These are phyloP conservation scores for Schrenkiella parvula DNA, from an alignment of 345 rosid species.

Conservation along the genomic window DNA sequence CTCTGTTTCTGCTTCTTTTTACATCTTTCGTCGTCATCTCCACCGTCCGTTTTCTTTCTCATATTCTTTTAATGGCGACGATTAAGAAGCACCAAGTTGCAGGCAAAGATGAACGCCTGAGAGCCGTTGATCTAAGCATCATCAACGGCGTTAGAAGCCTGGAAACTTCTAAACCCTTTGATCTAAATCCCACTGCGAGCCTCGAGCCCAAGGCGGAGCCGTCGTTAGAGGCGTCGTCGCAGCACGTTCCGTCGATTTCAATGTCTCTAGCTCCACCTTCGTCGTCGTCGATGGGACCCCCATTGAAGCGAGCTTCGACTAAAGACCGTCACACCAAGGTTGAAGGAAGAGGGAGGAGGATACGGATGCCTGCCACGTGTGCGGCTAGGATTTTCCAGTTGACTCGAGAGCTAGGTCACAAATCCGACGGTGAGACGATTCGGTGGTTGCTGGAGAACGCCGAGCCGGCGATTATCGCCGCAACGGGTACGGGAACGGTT, in stretches of 20 bases:
- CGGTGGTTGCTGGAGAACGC: conserved; percentile 87
- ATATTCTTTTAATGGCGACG: conserved; percentile 32
- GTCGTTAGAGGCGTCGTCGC: conserved; percentile 20
- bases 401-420: conserved; percentile 85
- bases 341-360: conserved; percentile 89
- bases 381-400: conserved; percentile 89
- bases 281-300: conserved; percentile 30
- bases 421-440: conserved; percentile 89
- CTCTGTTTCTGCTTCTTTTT: not conserved
- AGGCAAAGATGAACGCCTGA: conserved; percentile 20
- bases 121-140: conserved; percentile 37
- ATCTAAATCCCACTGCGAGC: not conserved
- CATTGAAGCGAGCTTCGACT: conserved; percentile 58
- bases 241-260: conserved; percentile 35
- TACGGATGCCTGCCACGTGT: conserved; percentile 94
- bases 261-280: conserved; percentile 34
- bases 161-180: not conserved
- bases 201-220: conserved; percentile 45
- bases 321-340: conserved; percentile 94
- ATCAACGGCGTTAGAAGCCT: conserved; percentile 29
- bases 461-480: conserved; percentile 80
- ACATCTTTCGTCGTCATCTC: not conserved
- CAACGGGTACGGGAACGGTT: conserved; percentile 89
- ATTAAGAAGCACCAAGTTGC: conserved; percentile 31
- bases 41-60: conserved; percentile 14